Evolutionary conservation across 2,329 filamentous ascomycete species (phyloP).

Genomic region (Neofusicoccum ribis): DNA sequence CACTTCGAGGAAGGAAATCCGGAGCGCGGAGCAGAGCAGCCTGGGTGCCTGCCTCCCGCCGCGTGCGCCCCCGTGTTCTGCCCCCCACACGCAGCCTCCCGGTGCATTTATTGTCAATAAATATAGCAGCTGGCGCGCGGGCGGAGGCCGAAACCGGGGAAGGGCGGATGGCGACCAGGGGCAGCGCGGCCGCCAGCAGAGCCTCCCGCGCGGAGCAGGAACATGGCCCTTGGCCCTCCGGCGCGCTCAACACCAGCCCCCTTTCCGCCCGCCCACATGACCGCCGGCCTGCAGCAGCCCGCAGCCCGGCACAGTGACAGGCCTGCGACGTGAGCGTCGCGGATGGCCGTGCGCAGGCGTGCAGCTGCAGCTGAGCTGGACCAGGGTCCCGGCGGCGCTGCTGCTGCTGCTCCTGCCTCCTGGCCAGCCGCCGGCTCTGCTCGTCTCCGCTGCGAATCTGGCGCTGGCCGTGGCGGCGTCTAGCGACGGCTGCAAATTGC

Average conservation of each 20-base stretch:
- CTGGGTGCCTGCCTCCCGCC: too few species aligned
- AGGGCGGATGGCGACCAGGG: conserved; percentile 11
- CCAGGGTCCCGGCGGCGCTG: too few species aligned
- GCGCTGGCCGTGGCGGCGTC: neutral
- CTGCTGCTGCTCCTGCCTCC: neutral
- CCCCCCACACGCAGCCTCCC: conserved; percentile 7
- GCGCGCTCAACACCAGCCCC: conserved; percentile 5
- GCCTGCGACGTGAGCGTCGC: neutral
- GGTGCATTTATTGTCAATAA: conserved; percentile 17
- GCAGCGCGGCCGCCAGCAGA: neutral
- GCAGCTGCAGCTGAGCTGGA: neutral
- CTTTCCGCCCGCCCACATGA: conserved; percentile 12
- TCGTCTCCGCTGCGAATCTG: neutral
- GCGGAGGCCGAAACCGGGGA: conserved; percentile 18
- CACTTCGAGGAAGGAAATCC: neutral
- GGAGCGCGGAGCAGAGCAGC: neutral
- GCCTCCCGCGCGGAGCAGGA: conserved; percentile 1
- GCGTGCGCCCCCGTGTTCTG: neutral
- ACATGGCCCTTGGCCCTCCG: neutral
- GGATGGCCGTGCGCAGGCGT: neutral
- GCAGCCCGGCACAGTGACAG: neutral
- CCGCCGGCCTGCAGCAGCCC: neutral
- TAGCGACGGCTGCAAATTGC: conserved; percentile 2
- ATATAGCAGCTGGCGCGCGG: conserved; percentile 5
- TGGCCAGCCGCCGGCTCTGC: neutral